Evolutionary conservation across 2,329 filamentous ascomycete species (phyloP), one percentile per base, ranked within the genome.

Genomic region (Daldinia eschscholtzii): DNA sequence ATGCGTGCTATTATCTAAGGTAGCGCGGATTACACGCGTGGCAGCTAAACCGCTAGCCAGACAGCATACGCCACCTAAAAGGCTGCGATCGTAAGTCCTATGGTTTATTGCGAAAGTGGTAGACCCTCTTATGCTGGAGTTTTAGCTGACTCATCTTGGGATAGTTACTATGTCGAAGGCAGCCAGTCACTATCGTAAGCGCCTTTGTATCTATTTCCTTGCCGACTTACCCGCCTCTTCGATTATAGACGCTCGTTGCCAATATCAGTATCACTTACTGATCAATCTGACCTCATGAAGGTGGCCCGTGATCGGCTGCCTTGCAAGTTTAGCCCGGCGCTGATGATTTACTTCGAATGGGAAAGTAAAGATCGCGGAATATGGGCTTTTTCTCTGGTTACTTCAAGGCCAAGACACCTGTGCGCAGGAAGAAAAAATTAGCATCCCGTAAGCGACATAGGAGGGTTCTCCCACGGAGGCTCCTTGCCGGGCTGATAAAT

Each of bases 381-480:
- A 91, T 91, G 89, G 89, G 88, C 67, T 75, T 91, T 67, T 75
- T 91, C 68, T 84, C 82, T 57, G 86, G 79, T 76, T 91, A 91
- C 74, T 90, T 91, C 83, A 89, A 87, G 81, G 81, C 85, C 50
- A 82, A 83, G 62, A 83, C 83, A 81, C 80, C 81, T 18, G 76
- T 78, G 56, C 64, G 75, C 6, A 76, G 73, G 50, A 72, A 74
- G 63, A 74, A 74, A 55, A 64, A 76, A 4, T 52, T 71, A n/a
- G 41, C 70, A 53, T 53, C 71, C 57, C 57, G 74, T 57, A 33
- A 76, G 71, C 37, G 77, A 68, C 75, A 68, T n/a, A 55, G 18
- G 52, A 10, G 57, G 73, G 44, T 18, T 57, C 69, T 74, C 5
- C 79, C 80, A 2, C 83, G 85, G 62, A 84, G 83, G 69, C 72